Evolutionary conservation across 495 filamentous ascomycete genomes (phyloP), one percentile per base, ranked within the genome.

Genomic region (Neurospora cerealis): DNA sequence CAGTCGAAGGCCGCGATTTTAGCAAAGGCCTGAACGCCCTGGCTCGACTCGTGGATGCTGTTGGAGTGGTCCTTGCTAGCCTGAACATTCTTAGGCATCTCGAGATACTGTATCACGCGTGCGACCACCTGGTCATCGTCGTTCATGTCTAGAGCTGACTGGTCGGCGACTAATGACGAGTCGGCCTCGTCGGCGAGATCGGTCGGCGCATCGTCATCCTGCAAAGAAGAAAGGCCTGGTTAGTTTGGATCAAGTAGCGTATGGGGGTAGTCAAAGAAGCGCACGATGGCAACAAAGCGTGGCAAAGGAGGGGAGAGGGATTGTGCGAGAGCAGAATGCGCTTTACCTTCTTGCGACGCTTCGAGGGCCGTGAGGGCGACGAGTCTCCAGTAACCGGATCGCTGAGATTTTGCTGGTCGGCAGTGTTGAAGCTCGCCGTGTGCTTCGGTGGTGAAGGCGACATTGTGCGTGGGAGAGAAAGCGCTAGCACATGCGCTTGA

Each of bases 1-100:
- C 96, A 99, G 78, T 93, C 91, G 72, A 89, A 88, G 41, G 94
- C 96, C 44, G 93, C 90, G 74, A 99, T 92, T 83, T 97, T 97
- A 19, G 96, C 96, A 81, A 95, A 99, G 24, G 96, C 96, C 77
- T 91, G 89, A 76, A 94, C 91, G 37, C 90, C 91, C 72, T 91
- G 87, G 74, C 93, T 89, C 70, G 87, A 85, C 79, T 91, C 91
- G 75, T 91, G 89, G 72, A 93, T 86, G 71, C 85, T 82, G 79
- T 93, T 97, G 69, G 90, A 86, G 79, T 93, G 89, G 75, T 96
- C 91, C 76, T 85, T 86, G 74, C 89, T 89, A 15, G 93, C 95
- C 76, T 91, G 89, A 37, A 91, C 86, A 41, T 89, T 41, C 1
- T 80, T 77, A 13, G 91, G 85, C 42, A 89, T 83, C 70, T 85